phyloP scores from a whole-genome alignment of 2,329 filamentous ascomycete genomes.

The Pseudogymnoascus sp. region DNA sequence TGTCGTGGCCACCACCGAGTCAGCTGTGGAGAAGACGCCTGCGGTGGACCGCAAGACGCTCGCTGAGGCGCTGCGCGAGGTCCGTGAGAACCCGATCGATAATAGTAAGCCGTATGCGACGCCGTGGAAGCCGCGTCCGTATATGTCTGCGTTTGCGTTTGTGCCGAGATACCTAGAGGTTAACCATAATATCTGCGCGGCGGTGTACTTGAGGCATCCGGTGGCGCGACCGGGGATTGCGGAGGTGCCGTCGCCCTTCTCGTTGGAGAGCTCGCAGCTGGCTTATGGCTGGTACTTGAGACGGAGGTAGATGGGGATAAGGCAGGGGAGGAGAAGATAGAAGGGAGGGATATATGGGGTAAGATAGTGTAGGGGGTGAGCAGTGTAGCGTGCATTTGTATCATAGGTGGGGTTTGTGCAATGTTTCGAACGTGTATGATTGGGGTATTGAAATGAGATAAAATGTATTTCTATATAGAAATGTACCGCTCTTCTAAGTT shows the following conservation, averaged over 20 bases:
- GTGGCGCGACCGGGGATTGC: conserved; percentile 73
- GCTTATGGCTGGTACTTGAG: conserved; percentile 89
- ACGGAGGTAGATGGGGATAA: conserved; percentile 24
- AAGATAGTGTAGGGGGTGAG: neutral
- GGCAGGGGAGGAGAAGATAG: neutral
- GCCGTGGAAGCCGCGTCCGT: conserved; percentile 80
- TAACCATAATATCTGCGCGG: conserved; percentile 92
- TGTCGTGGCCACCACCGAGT: conserved; percentile 10
- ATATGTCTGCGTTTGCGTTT: conserved; percentile 87
- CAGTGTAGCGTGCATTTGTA: conserved; percentile 8
- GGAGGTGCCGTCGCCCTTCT: conserved; percentile 80
- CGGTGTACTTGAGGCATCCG: conserved; percentile 89
- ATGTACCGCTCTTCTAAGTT: conserved; percentile 1
- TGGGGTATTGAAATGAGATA: conserved; percentile 6
- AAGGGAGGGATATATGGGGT: neutral
- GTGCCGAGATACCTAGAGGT: conserved; percentile 94
- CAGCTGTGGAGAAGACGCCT: conserved; percentile 15
- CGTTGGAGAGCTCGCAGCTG: conserved; percentile 59
- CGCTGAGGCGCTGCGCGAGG: conserved; percentile 18
- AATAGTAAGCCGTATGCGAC: conserved; percentile 74
- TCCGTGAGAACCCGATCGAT: conserved; percentile 69
- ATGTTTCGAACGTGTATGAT: conserved; percentile 8
- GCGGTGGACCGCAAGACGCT: conserved; percentile 18
- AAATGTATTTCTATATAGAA: conserved; percentile 7
- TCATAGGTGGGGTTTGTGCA: conserved; percentile 6